Evolutionary conservation across 2,329 filamentous ascomycete genomes (phyloP), one percentile per base, ranked within the genome.

Genomic region (Malbranchea cinnamomea): DNA sequence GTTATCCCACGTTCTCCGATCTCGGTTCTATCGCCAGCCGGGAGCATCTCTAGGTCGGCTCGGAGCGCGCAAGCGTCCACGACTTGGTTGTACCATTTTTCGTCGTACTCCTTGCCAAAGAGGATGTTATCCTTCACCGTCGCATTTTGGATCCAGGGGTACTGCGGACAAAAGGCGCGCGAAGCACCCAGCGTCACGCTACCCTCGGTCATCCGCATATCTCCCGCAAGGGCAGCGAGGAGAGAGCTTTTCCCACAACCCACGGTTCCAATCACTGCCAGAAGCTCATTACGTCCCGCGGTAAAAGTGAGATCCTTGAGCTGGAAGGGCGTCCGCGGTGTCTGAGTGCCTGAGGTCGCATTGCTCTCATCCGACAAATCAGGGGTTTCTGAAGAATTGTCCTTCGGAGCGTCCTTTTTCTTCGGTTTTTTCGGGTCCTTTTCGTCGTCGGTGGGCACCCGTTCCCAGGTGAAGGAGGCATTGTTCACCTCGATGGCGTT

Each of bases 1-100:
- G 84, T 95, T 46, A 95, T 94, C 31, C 89, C 87, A 37, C 84
- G 75, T 53, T 95, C 89, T 15, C 87, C 89, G 46, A 95, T 93
- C 52, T 95, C 87, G 0, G 87, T 98, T 43, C 69, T 56, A 44
- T 95, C 89, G 9, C 83, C 80, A 34, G 79, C 71, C 0, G 87
- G 87, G n/a, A 95, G 64, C 74, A 93, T 93, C 27, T 93, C 82
- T 5, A 95, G 56, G 60, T 98, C 87, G 0, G 79, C 71, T 30
- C 78, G 66, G 6, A 95, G 62, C 1, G 87, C 84, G 52, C 87
- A 95, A 6, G 83, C 82, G 49, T 78, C 69, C 18, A 93, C 65
- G n/a, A 93, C 84, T 30, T 78, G 59, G 25, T 77, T 67, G 47
- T 93, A 92, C 85, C 87, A 93, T 3, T 61, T 58, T 34, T 66